Base-by-base conservation (phyloP, 202 grass and related monocot genomes). In the Carex arenaria region DNA sequence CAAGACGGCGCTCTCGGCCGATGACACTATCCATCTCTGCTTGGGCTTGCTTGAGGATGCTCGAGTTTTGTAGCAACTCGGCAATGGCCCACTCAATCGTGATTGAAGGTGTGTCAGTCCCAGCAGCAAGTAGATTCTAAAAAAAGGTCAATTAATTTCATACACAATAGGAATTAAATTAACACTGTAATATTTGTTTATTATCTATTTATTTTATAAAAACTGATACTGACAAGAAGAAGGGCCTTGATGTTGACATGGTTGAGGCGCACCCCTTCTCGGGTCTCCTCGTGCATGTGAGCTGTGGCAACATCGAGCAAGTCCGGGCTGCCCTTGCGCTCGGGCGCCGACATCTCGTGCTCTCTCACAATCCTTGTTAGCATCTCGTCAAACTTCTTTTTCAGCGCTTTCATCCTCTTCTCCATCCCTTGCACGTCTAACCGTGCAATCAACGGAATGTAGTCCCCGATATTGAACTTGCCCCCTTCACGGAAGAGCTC, bases 1-100 rank as follows among this genome's bases (percentile, higher is more conserved):
- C 68, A 0, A 87, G 57, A 31, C 78, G 42, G 5, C 85, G 79
- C 28, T 36, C 55, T 10, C 79, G 79, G 14, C 85, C 85, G 3
- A 87, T 32, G 8, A 82, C 68, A 7, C 5, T 8, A 18, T 87
- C 79, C 43, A 87, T 82, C 57, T 87, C 85, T 0, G 40, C 19
- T 17, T 82, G 85, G 36, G 79, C 85, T 64, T 31, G 79, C 32
- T 73, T 7, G 26, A 87, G 79, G 57, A 87, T 67, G 67, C 30
- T n/a, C 4, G 85, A 57, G 43, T 87, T 87, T 13, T 66, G 59
- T 0, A 82, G 56, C 67, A 87, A 62, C 57, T 87, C 85, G 0
- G 79, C 85, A 12, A 87, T 20, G 0, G 85, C 85, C 85, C 85
- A 87, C 30, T 87, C 85, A 2, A 87, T 87, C 1, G 85, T 67